phyloP scores from a whole-genome alignment of 441 rosid genomes.

The Bocquillonia castaneifolia region DNA sequence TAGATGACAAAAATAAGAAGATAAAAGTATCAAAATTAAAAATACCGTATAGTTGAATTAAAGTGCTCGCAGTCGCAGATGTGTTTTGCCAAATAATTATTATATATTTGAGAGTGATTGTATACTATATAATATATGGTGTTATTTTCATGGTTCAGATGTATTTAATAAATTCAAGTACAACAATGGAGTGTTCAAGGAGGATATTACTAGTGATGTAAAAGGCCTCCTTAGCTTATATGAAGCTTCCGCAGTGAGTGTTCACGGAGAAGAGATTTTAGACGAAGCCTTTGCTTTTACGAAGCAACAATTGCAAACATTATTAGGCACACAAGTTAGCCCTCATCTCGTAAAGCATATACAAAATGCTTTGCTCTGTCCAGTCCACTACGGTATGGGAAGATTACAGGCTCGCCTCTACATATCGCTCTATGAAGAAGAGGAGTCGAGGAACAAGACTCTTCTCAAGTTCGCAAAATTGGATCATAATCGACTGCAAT shows the following conservation, averaged over 20 bases:
- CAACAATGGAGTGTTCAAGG: not conserved
- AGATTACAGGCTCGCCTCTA: not conserved
- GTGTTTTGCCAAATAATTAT: no score
- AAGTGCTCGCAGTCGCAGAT: no score
- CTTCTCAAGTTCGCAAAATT: not conserved
- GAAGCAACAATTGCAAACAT: not conserved
- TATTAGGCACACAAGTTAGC: not conserved
- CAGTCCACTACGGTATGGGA: not conserved
- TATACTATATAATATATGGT: no score
- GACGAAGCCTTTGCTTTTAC: constrained; percentile 25
- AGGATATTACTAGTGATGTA: not conserved
- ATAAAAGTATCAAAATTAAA: no score
- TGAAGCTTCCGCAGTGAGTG: constrained; percentile 18
- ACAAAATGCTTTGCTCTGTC: not conserved
- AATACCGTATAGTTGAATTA: no score
- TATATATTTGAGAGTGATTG: no score
- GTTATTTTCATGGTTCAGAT: not conserved
- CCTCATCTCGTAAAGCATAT: not conserved
- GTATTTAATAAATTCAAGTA: not conserved
- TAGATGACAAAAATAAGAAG: no score
- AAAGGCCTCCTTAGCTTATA: constrained; percentile 21
- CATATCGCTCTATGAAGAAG: not conserved
- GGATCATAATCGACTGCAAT: not conserved
- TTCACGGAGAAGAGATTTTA: constrained; percentile 21
- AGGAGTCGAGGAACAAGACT: not conserved